A percentile compares a stretch with the other conserved stretches of the same genome.
These are phyloP conservation scores for Colletotrichum chrysophilum DNA, from an alignment of 2,329 filamentous ascomycete species.

Conservation along the genomic window DNA sequence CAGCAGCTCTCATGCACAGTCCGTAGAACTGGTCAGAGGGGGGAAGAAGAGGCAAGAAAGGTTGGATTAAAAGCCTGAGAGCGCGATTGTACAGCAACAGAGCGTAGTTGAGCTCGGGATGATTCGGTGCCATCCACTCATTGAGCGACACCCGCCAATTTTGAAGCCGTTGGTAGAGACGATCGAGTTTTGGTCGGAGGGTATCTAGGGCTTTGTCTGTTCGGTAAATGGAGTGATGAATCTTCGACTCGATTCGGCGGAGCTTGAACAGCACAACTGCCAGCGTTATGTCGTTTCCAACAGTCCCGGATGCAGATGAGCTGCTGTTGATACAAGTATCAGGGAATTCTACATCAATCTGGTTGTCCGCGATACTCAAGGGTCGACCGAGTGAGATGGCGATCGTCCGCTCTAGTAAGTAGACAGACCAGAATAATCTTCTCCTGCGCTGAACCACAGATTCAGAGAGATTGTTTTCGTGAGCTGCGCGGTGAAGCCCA, in stretches of 20 bases:
- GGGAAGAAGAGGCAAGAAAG: conserved; percentile 51
- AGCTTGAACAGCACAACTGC: conserved; percentile 49
- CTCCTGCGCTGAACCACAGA: conserved; percentile 31
- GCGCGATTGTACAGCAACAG: conserved; percentile 55
- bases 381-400: conserved; percentile 56
- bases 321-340: conserved; percentile 34
- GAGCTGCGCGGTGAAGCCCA: conserved; percentile 52
- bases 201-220: conserved; percentile 49
- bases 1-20: conserved; percentile 43
- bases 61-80: conserved; percentile 54
- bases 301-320: conserved; percentile 31
- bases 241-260: conserved; percentile 51
- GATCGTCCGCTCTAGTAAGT: conserved; percentile 53
- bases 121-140: conserved; percentile 55
- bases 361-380: conserved; percentile 53
- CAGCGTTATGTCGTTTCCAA: conserved; percentile 38
- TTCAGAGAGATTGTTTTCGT: conserved; percentile 32
- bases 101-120: conserved; percentile 51
- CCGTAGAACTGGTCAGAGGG: conserved; percentile 51
- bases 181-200: conserved; percentile 51
- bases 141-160: conserved; percentile 62
- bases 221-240: conserved; percentile 57
- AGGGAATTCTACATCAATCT: conserved; percentile 55
- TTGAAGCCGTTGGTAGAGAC: conserved; percentile 46
- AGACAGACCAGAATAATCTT: conserved; percentile 57